Conservation (phyloP, 2,329 filamentous ascomycete genomes). For the Plectosphaerella cucumerina region DNA sequence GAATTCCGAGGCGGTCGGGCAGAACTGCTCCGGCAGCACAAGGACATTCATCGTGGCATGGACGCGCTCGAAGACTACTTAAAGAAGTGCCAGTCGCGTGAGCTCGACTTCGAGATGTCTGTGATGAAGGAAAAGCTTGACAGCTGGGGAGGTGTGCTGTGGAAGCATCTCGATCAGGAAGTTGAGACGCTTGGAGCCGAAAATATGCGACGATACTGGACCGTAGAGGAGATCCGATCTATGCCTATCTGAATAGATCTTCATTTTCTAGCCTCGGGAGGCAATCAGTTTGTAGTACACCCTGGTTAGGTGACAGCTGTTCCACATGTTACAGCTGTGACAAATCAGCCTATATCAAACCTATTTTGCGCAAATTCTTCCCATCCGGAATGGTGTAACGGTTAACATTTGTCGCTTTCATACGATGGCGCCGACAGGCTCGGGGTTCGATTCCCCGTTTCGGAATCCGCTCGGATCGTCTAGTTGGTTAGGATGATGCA, state of each 20-base stretch:
- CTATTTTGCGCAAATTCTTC: too few species aligned
- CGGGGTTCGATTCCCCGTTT: too few species aligned
- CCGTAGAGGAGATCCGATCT: constrained; percentile 64
- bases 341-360: too few species aligned
- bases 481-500: constrained; percentile 4
- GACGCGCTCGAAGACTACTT: constrained; percentile 66
- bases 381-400: too few species aligned
- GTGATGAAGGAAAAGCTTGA: constrained; percentile 72
- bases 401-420: too few species aligned
- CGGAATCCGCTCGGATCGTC: neutral
- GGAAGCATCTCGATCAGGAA: constrained; percentile 81
- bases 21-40: constrained; percentile 70
- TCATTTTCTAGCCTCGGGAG: too few species aligned
- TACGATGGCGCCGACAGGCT: too few species aligned
- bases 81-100: constrained; percentile 54
- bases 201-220: constrained; percentile 86
- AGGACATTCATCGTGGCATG: constrained; percentile 72
- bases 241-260: constrained; percentile 57
- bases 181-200: constrained; percentile 74
- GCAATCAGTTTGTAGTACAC: too few species aligned
- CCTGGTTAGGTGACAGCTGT: too few species aligned
- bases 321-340: too few species aligned
- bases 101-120: constrained; percentile 51
- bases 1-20: constrained; percentile 56
- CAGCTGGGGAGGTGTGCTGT: constrained; percentile 71